Conservation (phyloP, 805 yeast genomes). For the Candida quercuum region DNA sequence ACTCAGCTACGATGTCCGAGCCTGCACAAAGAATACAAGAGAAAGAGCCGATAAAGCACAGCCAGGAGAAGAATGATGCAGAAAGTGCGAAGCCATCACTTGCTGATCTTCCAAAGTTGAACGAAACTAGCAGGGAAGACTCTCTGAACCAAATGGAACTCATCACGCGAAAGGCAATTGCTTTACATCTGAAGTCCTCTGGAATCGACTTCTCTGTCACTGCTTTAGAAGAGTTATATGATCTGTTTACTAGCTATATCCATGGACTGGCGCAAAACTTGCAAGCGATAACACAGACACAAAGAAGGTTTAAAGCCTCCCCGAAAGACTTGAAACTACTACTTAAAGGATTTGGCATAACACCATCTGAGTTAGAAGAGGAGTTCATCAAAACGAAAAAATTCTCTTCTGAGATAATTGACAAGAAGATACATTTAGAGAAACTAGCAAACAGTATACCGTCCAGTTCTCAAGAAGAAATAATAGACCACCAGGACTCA, state of each 20-base stretch:
- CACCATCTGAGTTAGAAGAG: constrained; percentile 32
- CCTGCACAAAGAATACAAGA: neutral
- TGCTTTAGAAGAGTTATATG: constrained; percentile 35
- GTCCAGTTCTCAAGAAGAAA: constrained; percentile 8
- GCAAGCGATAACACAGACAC: constrained; percentile 49
- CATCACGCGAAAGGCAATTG: constrained; percentile 29
- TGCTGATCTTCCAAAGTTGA: neutral
- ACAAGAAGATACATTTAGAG: constrained; percentile 12
- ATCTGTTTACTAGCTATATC: constrained; percentile 31
- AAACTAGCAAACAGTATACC: constrained; percentile 3
- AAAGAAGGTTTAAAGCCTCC: constrained; percentile 53
- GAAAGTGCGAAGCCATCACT: neutral
- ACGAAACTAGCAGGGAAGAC: constrained; percentile 4
- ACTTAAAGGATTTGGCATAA: constrained; percentile 36
- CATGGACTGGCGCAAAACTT: constrained; percentile 35
- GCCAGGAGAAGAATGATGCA: neutral
- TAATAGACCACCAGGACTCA: constrained; percentile 35
- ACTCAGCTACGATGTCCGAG: too few species aligned
- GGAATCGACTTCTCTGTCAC: constrained; percentile 25
- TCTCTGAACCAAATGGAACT: constrained; percentile 25
- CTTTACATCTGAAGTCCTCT: constrained; percentile 30
- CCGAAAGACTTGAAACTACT: constrained; percentile 45
- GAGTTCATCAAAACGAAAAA: constrained; percentile 27
- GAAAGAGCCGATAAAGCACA: neutral
- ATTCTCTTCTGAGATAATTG: constrained; percentile 10